These are phyloP conservation scores for Pestalotiopsis sp. DNA, from an alignment of 2,329 filamentous ascomycete species.

Conservation along the genomic window DNA sequence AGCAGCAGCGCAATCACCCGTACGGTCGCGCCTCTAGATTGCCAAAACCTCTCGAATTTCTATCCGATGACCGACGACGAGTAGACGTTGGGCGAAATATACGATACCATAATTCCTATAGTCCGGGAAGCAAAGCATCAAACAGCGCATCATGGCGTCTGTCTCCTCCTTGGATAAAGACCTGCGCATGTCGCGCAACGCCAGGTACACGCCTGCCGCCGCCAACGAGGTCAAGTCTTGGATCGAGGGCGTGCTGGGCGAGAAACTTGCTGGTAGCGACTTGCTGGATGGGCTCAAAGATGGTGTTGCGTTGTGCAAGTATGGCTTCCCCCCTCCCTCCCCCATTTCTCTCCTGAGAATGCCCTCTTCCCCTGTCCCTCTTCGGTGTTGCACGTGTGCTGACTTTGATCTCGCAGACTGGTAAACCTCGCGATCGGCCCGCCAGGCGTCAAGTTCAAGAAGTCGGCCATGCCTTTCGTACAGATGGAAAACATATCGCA, in stretches of 20 bases:
- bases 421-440: slow-evolving; percentile 78
- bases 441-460: slow-evolving; percentile 85
- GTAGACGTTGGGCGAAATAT: not conserved
- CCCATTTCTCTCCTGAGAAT: not conserved
- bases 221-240: slow-evolving; percentile 83
- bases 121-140: not conserved
- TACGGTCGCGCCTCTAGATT: not conserved
- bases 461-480: slow-evolving; percentile 94
- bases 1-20: not conserved
- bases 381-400: not conserved
- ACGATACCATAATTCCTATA: slow-evolving; percentile 4
- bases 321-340: slow-evolving; percentile 36
- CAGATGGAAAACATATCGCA: slow-evolving; percentile 99
- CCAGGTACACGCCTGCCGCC: slow-evolving; percentile 89
- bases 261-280: slow-evolving; percentile 72
- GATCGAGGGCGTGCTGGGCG: slow-evolving; percentile 82
- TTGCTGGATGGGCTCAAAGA: slow-evolving; percentile 86
- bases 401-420: slow-evolving; percentile 55
- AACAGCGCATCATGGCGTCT: slow-evolving; percentile 72
- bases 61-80: slow-evolving; percentile 1
- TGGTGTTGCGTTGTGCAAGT: slow-evolving; percentile 92
- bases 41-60: not conserved
- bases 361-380: not conserved
- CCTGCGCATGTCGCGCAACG: slow-evolving; percentile 88
- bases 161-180: slow-evolving; percentile 94